Percentiles rank a stretch among this genome's conserved stretches.
These are phyloP conservation scores for Asterophora lycoperdoides DNA, from an alignment of 768 basidiomycete genomes.

Conservation along the genomic window DNA sequence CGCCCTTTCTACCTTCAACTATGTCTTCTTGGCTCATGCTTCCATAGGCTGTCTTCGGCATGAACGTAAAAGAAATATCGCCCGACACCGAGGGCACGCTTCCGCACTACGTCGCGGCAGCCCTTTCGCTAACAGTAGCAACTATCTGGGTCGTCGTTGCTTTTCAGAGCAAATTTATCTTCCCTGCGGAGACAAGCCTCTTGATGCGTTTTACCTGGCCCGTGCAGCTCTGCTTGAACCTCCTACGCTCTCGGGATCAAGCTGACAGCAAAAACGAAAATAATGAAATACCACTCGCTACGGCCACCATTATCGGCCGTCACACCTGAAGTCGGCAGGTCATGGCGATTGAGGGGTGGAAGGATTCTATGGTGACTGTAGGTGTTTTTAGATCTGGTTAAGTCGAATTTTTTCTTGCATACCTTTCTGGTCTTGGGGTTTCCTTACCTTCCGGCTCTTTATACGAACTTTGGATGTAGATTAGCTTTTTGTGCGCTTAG, in stretches of 20 bases:
- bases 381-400: no score
- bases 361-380: no score
- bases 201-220: conserved; percentile 36
- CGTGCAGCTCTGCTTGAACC: conserved; percentile 18
- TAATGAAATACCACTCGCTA: conserved; percentile 9
- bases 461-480: no score
- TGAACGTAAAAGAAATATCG: conserved; percentile 50
- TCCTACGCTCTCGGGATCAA: background rate
- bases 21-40: background rate
- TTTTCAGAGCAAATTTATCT: conserved; percentile 43
- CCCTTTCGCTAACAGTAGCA: conserved; percentile 43
- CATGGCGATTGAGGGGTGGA: no score
- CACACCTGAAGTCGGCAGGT: background rate
- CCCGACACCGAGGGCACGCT: conserved; percentile 34
- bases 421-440: no score
- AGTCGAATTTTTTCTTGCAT: no score
- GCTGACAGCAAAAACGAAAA: background rate
- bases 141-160: conserved; percentile 55
- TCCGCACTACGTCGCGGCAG: conserved; percentile 36
- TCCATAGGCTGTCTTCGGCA: conserved; percentile 51
- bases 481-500: no score
- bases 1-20: background rate
- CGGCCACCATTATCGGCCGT: background rate
- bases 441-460: no score
- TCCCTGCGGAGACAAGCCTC: conserved; percentile 23